Conservation (phyloP, 768 basidiomycete species). For the Leccinum pellstonianum region DNA sequence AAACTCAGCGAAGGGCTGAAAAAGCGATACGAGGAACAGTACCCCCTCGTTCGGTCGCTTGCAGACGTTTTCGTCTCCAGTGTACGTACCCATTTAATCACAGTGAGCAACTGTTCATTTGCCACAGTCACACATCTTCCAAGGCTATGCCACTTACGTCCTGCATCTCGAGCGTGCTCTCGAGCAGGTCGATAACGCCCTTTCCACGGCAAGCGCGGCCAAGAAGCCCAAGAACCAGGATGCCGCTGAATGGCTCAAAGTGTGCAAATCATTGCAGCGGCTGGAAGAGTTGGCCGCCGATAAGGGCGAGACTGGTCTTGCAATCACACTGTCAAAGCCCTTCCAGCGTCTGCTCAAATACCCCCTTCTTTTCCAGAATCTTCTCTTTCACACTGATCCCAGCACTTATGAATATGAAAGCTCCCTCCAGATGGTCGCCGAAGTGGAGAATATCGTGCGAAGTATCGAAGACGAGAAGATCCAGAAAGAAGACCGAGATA, state of each 20-base stretch:
- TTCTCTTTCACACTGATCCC: constrained; percentile 95
- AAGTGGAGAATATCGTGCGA: constrained; percentile 93
- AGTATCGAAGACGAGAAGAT: constrained; percentile 99
- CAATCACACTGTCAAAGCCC: constrained; percentile 94
- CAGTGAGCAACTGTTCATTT: constrained; percentile 19
- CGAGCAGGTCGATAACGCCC: constrained; percentile 79
- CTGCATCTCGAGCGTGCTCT: constrained; percentile 91
- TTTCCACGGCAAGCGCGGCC: constrained; percentile 56
- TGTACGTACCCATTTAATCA: constrained; percentile 49
- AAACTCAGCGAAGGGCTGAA: constrained; percentile 79
- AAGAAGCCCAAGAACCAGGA: constrained; percentile 86
- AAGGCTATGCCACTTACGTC: constrained; percentile 92
- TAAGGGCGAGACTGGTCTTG: constrained; percentile 90
- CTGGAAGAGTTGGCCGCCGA: constrained; percentile 80
- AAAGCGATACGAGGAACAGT: constrained; percentile 94
- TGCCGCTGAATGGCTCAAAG: constrained; percentile 71
- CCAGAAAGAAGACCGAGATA: constrained; percentile 92
- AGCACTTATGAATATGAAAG: constrained; percentile 97
- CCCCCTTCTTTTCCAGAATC: constrained; percentile 95
- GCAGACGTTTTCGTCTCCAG: constrained; percentile 96
- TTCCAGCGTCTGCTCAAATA: constrained; percentile 97
- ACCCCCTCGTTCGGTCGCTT: constrained; percentile 86
- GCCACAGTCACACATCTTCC: constrained; percentile 83
- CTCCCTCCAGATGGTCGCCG: constrained; percentile 93
- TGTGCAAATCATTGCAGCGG: constrained; percentile 69